Base-by-base conservation (phyloP, 108 stramenopile genomes). In the Conticribra weissflogii region DNA sequence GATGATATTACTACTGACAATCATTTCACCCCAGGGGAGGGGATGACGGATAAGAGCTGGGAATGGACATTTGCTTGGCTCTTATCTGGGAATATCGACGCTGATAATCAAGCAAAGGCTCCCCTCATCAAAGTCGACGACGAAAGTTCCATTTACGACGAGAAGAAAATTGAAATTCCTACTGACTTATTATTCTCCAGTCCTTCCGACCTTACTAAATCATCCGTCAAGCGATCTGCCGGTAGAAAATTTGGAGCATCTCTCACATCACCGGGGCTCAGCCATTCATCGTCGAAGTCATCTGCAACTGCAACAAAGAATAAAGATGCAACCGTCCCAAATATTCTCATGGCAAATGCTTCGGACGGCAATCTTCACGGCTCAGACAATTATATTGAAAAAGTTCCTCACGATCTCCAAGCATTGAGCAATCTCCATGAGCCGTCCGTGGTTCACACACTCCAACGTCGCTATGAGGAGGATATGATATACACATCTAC, bases 401-500 rank as follows among this genome's bases (percentile, higher is more conserved):
- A 9, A 41, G 36, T 41, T 41, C 36, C 36, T 5, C 48, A 94
- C 65, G 94, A 95, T 79, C 76, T 95, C 28, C 88, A 92, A 68
- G 84, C 76, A n/a, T 59, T 95, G 61, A 90, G 87, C 0, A 88
- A 95, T 60, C 55, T 95, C 28, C 88, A 95, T 75, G 89, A 91
- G 68, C 87, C 90, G 36, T 85, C 94, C n/a, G 86, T 95, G 62
- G 56, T 95, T 15, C 90, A 95, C 72, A 81, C 86, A 9, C 68
- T 95, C 5, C 74, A 88, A 25, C 53, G 85, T 31, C 81, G 97
- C 16, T 96, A 93, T 81, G 85, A 86, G 45, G 51, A 61, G 18
- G 84, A 95, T 66, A 83, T 90, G 25, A 98, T 96, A 61, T 98
- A 98, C 76, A 98, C 97, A 3, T 60, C 82, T 32, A 94, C 93